A percentile compares a stretch with the other conserved stretches of the same genome.
phyloP scores from a whole-genome alignment of 805 yeast species.

The Cyberlindnera mycetangii region DNA sequence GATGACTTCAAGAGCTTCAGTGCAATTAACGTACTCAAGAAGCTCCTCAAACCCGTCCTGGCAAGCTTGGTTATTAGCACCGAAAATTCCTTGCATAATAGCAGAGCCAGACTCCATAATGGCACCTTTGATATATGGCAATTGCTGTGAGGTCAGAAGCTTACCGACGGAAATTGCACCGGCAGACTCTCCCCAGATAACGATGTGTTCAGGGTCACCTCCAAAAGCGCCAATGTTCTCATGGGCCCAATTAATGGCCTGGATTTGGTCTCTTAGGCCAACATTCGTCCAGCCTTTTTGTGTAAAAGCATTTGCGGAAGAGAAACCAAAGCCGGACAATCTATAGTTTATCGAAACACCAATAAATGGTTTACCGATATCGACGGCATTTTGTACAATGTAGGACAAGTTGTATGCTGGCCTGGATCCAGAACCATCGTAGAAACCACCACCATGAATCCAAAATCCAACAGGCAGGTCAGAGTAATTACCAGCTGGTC shows the following conservation, averaged over 20 bases:
- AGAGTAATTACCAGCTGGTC: slow-evolving; percentile 19
- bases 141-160: slow-evolving; percentile 10
- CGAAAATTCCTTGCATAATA: slow-evolving; percentile 5
- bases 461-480: slow-evolving; percentile 33
- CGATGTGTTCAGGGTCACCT: slow-evolving; percentile 34
- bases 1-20: slow-evolving; percentile 10
- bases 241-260: slow-evolving; percentile 35
- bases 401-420: slow-evolving; percentile 19
- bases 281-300: slow-evolving; percentile 29
- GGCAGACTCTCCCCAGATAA: slow-evolving; percentile 38
- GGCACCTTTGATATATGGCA: slow-evolving; percentile 18
- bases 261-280: slow-evolving; percentile 36
- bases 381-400: slow-evolving; percentile 18
- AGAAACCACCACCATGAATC: slow-evolving; percentile 37
- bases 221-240: slow-evolving; percentile 35
- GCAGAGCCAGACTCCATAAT: slow-evolving; percentile 19
- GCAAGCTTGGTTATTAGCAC: slow-evolving; percentile 4
- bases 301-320: slow-evolving; percentile 26
- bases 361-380: slow-evolving; percentile 26
- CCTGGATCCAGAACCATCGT: slow-evolving; percentile 25
- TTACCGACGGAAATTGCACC: slow-evolving; percentile 30
- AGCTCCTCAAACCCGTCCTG: slow-evolving; percentile 8
- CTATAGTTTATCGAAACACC: slow-evolving; percentile 38
- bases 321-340: slow-evolving; percentile 35
- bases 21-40: slow-evolving; percentile 13